phyloP scores from a whole-genome alignment of 2,329 filamentous ascomycete species.

The Metarhizium brunneum region DNA sequence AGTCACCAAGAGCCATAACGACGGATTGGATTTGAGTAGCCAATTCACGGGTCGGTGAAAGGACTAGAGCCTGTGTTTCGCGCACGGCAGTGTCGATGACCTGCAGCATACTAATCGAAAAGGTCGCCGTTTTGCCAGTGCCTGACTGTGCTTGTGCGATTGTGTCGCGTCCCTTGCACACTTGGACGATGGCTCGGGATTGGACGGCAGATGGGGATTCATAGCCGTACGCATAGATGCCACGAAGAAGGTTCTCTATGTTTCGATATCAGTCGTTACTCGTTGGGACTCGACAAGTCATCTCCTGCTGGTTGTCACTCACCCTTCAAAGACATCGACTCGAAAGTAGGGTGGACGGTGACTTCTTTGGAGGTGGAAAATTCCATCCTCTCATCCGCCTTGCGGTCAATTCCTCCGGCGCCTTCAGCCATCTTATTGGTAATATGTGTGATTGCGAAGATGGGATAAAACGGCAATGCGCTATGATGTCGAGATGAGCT shows the following conservation, averaged over 20 bases:
- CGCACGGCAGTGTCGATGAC: slow-evolving; percentile 90
- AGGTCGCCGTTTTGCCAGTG: slow-evolving; percentile 94
- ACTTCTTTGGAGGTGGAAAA: slow-evolving; percentile 98
- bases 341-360: slow-evolving; percentile 85
- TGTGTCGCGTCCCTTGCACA: slow-evolving; percentile 97
- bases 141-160: slow-evolving; percentile 97
- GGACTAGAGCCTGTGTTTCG: slow-evolving; percentile 87
- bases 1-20: slow-evolving; percentile 98
- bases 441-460: background rate
- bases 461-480: background rate
- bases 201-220: slow-evolving; percentile 97
- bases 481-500: background rate
- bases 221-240: slow-evolving; percentile 97
- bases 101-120: slow-evolving; percentile 92
- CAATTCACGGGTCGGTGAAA: slow-evolving; percentile 92
- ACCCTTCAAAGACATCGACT: slow-evolving; percentile 92
- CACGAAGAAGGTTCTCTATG: slow-evolving; percentile 82
- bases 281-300: slow-evolving; percentile 6
- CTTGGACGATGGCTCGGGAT: slow-evolving; percentile 94
- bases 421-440: slow-evolving; percentile 71
- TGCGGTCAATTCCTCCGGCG: slow-evolving; percentile 69
- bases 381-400: slow-evolving; percentile 93
- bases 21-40: slow-evolving; percentile 98
- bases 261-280: background rate
- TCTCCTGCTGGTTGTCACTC: slow-evolving; percentile 11